Conservation (phyloP, 2,329 filamentous ascomycete species). For the Colletotrichum navitas region DNA sequence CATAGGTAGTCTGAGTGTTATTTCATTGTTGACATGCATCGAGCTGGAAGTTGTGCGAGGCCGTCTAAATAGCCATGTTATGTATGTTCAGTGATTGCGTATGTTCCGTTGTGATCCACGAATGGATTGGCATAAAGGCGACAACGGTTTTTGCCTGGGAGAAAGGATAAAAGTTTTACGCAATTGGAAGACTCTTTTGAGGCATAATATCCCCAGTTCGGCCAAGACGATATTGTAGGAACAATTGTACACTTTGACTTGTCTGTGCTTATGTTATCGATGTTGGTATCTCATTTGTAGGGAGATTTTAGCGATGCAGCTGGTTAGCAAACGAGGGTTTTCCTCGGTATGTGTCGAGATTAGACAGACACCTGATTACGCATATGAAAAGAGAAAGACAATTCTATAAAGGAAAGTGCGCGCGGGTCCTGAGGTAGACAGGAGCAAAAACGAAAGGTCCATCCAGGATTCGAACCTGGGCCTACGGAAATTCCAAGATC, state of each 20-base stretch:
- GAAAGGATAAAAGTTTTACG: neutral
- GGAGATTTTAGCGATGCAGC: neutral
- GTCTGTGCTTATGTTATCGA: neutral
- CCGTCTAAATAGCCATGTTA: neutral
- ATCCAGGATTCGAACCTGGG: conserved; percentile 43
- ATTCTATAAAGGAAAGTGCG: neutral
- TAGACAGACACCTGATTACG: neutral
- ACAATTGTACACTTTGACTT: too few relatives aligned
- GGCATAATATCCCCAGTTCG: too few relatives aligned
- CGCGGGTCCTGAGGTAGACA: accelerated
- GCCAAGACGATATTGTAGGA: too few relatives aligned
- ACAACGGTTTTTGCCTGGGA: neutral
- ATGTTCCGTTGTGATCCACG: neutral
- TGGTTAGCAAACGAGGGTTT: neutral
- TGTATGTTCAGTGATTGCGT: neutral
- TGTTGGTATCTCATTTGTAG: neutral
- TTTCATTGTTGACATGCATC: neutral
- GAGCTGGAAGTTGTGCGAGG: neutral
- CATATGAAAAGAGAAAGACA: neutral
- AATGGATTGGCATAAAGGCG: neutral
- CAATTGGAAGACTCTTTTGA: too few relatives aligned
- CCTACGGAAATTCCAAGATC: conserved; percentile 38
- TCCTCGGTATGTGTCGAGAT: neutral
- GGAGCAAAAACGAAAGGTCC: conserved; percentile 25
- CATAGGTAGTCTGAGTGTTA: neutral